Evolutionary conservation across 2,329 filamentous ascomycete genomes (phyloP), one percentile per base, ranked within the genome.

Genomic region (Microsporum audouinii): DNA sequence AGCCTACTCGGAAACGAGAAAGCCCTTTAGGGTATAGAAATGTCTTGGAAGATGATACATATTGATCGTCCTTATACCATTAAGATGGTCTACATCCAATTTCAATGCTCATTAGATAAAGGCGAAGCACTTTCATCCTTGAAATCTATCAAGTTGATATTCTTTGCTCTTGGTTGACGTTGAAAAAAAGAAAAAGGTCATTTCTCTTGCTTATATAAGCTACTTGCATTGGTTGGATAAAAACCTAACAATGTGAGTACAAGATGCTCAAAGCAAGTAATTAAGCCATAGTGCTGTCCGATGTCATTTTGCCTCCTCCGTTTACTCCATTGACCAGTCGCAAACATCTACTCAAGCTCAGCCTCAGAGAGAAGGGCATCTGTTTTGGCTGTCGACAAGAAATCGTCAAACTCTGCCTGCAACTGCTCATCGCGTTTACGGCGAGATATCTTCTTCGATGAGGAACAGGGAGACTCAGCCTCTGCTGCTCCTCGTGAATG

Each of bases 381-480:
- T 17, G 49, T 55, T 23, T 36, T 55, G 23, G 23, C 41, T 12
- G 34, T 8, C n/a, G 55, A 29, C 36, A 57, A 27, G 55, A 57
- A 57, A 34, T 57, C 55, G 4, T 57, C 55, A 17, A 57, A 57
- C 27, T 57, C 55, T 6, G 34, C 33, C 55, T 57, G 55, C 55
- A 43, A 27, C 10, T 36, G 41, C 38, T 59, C 59, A 17, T 61
- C 39, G 6, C 53, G 41, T 45, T 53, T 36, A 8, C 65, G 31
- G 2, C 59, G 65, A 58, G 65, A 63, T 10, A 68, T 57, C 57
- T 67, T 67, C 56, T 68, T 67, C 10, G 65, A 64, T 5, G 68
- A 61, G 12, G 62, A 17, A 17, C 17, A 59, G 5, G 57, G 62
- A 17, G 60, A 58, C 59, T 51, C 41, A 33, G 27, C n/a, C 31